Evolutionary conservation across 148 eudicot genomes (phyloP).

Genomic region (Cornus controversa): DNA sequence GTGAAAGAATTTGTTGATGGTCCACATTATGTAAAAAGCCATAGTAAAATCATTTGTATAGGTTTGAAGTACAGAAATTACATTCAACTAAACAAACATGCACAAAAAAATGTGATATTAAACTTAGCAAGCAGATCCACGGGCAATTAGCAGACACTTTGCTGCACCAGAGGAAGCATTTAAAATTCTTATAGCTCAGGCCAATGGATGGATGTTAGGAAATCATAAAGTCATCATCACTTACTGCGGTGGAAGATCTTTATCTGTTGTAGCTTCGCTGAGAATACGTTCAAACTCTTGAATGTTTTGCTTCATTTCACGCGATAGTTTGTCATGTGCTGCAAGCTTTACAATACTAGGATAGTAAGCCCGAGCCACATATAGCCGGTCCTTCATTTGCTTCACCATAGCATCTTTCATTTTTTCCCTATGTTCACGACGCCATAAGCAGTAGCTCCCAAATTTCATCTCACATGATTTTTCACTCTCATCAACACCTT

Average conservation of each 20-base stretch:
- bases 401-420: constrained; percentile 75
- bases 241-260: constrained; percentile 86
- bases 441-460: constrained; percentile 98
- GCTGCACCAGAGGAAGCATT: not conserved
- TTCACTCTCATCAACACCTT: constrained; percentile 50
- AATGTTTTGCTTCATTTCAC: constrained; percentile 84
- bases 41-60: not conserved
- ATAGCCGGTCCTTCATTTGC: constrained; percentile 81
- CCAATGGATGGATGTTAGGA: not conserved
- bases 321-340: constrained; percentile 68
- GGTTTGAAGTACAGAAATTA: not conserved
- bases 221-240: constrained; percentile 23
- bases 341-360: constrained; percentile 98
- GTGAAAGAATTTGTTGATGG: not conserved
- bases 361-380: constrained; percentile 92
- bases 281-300: constrained; percentile 93
- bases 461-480: constrained; percentile 64
- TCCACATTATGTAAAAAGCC: not conserved
- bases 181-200: not conserved
- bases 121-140: not conserved
- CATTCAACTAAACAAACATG: not conserved
- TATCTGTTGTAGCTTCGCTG: constrained; percentile 77
- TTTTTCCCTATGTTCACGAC: constrained; percentile 61
- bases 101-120: not conserved
- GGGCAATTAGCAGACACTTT: not conserved